Percentiles rank a stretch among this genome's conserved stretches.
Conservation (phyloP, 768 basidiomycete species). For the Chalciporus sphaerocephalus region DNA sequence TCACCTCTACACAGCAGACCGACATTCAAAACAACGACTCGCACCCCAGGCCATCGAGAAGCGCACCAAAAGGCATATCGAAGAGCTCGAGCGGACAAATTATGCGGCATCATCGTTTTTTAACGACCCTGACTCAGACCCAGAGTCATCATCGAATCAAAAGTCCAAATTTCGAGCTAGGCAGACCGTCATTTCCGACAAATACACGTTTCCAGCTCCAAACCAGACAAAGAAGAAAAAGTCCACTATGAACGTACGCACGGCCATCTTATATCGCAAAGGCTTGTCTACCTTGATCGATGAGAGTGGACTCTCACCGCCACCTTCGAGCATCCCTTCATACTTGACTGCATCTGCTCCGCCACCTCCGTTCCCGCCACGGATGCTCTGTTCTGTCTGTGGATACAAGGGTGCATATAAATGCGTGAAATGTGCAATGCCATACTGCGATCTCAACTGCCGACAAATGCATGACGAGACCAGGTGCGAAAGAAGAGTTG, state of each 20-base stretch:
- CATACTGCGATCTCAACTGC: conserved; percentile 73
- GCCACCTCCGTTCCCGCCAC: conserved; percentile 57
- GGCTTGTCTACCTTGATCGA: conserved; percentile 68
- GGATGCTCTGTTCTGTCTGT: conserved; percentile 78
- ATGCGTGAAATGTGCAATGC: conserved; percentile 72
- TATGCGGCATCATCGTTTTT: conserved; percentile 49
- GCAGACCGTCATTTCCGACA: conserved; percentile 71
- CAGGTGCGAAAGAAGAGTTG: conserved; percentile 69
- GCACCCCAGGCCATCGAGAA: conserved; percentile 68
- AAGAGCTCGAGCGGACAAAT: conserved; percentile 86
- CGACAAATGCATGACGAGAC: conserved; percentile 73
- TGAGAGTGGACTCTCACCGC: conserved; percentile 62
- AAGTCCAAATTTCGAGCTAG: conserved; percentile 61
- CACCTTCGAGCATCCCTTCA: conserved; percentile 52
- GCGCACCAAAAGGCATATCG: conserved; percentile 71
- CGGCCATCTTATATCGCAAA: conserved; percentile 79
- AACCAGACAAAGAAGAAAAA: conserved; percentile 56
- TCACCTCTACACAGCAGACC: conserved; percentile 36
- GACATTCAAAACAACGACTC: conserved; percentile 42
- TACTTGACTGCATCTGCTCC: conserved; percentile 70
- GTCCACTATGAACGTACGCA: conserved; percentile 75
- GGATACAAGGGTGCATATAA: conserved; percentile 80
- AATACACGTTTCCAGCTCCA: conserved; percentile 43
- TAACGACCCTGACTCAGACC: conserved; percentile 31
- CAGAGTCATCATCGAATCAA: conserved; percentile 19